A percentile compares a stretch with the other conserved stretches of the same genome.
phyloP scores from a whole-genome alignment of 345 rosid species.

The Erucastrum elatum region DNA sequence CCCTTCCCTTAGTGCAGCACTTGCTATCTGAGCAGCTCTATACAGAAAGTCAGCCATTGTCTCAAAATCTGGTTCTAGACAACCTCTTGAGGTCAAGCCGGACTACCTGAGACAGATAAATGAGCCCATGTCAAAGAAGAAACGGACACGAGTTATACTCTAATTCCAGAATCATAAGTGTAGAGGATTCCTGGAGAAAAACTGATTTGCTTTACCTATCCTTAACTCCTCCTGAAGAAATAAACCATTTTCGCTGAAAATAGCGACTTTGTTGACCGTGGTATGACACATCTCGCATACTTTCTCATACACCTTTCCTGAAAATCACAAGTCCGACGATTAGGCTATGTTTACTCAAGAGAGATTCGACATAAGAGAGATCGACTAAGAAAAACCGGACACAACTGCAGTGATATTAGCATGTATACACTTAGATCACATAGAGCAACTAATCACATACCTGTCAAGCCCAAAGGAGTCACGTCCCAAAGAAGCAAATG shows the following conservation, averaged over 20 bases:
- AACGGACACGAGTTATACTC: neutral
- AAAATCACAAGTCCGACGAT: constrained; percentile 6
- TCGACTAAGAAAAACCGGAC: too few species aligned
- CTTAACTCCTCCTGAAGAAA: constrained; percentile 89
- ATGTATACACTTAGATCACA: neutral
- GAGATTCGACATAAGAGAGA: too few species aligned
- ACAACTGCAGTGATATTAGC: neutral
- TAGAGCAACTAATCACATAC: constrained; percentile 33
- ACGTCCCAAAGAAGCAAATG: constrained; percentile 94
- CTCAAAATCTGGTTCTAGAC: constrained; percentile 86
- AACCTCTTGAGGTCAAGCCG: constrained; percentile 95
- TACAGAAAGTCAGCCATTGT: constrained; percentile 73
- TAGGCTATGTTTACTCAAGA: too few species aligned
- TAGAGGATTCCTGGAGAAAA: neutral
- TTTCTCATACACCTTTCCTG: constrained; percentile 77
- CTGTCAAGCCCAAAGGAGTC: constrained; percentile 74
- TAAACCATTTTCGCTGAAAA: constrained; percentile 70
- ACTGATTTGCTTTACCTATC: constrained; percentile 57
- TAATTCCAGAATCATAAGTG: neutral
- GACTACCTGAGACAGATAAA: constrained; percentile 58
- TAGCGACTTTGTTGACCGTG: constrained; percentile 73
- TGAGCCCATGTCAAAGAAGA: neutral
- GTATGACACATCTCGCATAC: constrained; percentile 85
- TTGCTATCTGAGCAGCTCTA: constrained; percentile 73
- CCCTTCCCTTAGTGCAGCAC: constrained; percentile 55